phyloP scores from a whole-genome alignment of 2,329 filamentous ascomycete genomes.

The Penicillium griseofulvum region DNA sequence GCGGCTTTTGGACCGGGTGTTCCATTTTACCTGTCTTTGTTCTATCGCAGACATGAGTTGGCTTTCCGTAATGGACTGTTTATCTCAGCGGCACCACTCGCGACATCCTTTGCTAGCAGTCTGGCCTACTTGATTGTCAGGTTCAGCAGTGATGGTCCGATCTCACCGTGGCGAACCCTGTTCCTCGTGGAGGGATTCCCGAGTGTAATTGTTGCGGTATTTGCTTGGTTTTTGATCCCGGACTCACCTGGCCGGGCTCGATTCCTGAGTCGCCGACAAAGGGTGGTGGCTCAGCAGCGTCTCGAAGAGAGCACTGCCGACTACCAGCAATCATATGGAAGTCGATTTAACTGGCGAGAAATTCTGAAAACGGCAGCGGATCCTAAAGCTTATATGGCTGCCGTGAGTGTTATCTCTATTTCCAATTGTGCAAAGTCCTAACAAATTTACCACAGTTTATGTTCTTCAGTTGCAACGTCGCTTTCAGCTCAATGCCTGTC shows the following conservation, averaged over 20 bases:
- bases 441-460: constrained; percentile 51
- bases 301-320: constrained; percentile 54
- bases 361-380: constrained; percentile 61
- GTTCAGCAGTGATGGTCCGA: constrained; percentile 61
- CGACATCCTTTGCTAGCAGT: constrained; percentile 68
- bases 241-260: constrained; percentile 67
- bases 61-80: constrained; percentile 84
- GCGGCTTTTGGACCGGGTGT: constrained; percentile 63
- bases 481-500: constrained; percentile 82
- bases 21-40: constrained; percentile 63
- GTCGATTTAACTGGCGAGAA: constrained; percentile 54
- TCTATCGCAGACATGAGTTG: constrained; percentile 67
- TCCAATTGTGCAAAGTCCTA: background rate
- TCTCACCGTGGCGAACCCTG: constrained; percentile 80
- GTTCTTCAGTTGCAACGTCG: constrained; percentile 85
- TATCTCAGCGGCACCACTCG: constrained; percentile 68
- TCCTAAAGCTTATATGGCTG: constrained; percentile 71
- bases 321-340: constrained; percentile 29
- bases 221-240: constrained; percentile 73
- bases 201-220: constrained; percentile 69
- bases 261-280: constrained; percentile 63
- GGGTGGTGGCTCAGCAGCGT: constrained; percentile 68
- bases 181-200: constrained; percentile 86
- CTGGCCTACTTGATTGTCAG: constrained; percentile 74
- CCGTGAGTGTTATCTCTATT: constrained; percentile 43